These are phyloP conservation scores for Moesziomyces sp. DNA, from an alignment of 1,284 basidiomycete genomes.

Conservation along the genomic window DNA sequence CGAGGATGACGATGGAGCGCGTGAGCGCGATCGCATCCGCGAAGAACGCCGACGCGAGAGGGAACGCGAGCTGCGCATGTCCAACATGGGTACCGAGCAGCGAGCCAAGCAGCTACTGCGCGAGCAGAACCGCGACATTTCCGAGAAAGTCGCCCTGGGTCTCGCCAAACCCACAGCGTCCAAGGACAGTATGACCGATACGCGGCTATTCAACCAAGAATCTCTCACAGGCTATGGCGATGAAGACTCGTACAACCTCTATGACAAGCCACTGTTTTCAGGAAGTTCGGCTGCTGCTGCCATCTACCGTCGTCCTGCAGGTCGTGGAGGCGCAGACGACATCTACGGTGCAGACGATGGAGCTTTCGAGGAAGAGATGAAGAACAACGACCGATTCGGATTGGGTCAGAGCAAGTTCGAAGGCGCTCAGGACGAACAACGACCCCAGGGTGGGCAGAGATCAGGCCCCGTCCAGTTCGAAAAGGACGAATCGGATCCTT, in stretches of 20 bases:
- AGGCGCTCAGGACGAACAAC: conserved; percentile 80
- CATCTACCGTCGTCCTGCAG: conserved; percentile 91
- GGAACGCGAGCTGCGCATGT: conserved; percentile 98
- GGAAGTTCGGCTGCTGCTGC: conserved; percentile 95
- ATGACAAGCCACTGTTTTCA: conserved; percentile 94
- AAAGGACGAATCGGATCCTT: conserved; percentile 95
- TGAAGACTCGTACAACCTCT: conserved; percentile 91
- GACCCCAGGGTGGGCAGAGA: background rate
- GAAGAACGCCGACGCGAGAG: conserved; percentile 90
- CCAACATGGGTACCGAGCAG: conserved; percentile 97
- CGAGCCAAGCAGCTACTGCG: conserved; percentile 92
- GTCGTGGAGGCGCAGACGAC: conserved; percentile 69
- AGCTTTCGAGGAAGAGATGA: conserved; percentile 86
- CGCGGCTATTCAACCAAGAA: conserved; percentile 96
- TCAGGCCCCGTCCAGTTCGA: conserved; percentile 96
- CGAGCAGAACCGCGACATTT: conserved; percentile 96
- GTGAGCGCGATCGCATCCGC: conserved; percentile 88
- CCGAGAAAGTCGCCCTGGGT: conserved; percentile 97
- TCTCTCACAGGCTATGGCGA: conserved; percentile 83
- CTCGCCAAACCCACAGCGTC: conserved; percentile 94
- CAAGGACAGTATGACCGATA: conserved; percentile 91
- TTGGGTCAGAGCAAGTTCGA: conserved; percentile 85
- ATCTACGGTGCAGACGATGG: conserved; percentile 87
- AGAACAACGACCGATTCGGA: conserved; percentile 94
- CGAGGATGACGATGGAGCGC: conserved; percentile 80